A percentile compares a stretch with the other conserved stretches of the same genome.
Evolutionary conservation across 2,329 filamentous ascomycete genomes (phyloP).

Genomic region (Colletotrichum falcatum): DNA sequence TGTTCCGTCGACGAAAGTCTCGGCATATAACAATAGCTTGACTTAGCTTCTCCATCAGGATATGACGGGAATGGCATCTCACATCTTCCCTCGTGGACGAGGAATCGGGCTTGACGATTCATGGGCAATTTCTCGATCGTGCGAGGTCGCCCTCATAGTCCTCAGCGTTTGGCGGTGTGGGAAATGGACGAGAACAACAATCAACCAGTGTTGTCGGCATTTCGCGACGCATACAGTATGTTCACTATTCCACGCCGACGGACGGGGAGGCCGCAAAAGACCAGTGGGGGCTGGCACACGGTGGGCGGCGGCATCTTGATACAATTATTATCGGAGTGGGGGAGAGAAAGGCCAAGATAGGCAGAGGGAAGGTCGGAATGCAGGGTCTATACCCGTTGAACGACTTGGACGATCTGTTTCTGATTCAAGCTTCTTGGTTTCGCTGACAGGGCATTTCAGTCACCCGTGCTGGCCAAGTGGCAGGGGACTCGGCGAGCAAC

Average conservation of each 20-base stretch:
- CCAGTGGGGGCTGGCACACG: background rate
- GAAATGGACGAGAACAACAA: conserved; percentile 3
- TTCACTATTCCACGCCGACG: conserved; percentile 22
- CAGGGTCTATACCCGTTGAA: conserved; percentile 30
- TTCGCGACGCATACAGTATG: conserved; percentile 3
- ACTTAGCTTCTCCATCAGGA: background rate
- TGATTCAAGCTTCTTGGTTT: conserved; percentile 31
- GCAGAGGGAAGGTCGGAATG: conserved; percentile 21
- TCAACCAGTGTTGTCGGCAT: background rate
- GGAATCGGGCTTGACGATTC: conserved; percentile 13
- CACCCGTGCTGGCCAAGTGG: conserved; percentile 11
- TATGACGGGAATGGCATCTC: background rate
- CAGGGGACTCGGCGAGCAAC: conserved; percentile 28
- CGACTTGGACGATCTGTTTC: conserved; percentile 32
- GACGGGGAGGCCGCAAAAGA: conserved; percentile 6
- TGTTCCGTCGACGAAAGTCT: background rate
- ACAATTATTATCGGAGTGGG: background rate
- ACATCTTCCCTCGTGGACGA: background rate
- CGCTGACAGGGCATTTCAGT: conserved; percentile 19
- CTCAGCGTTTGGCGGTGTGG: conserved; percentile 12
- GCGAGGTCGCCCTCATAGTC: background rate
- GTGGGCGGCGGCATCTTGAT: conserved; percentile 9
- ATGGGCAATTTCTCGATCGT: conserved; percentile 12
- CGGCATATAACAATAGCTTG: background rate
- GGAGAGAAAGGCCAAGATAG: conserved; percentile 7